Percentiles rank a stretch among this genome's conserved stretches.
Conservation (phyloP, 1,284 basidiomycete species). For the Anthracocystis panici-leucophaei region DNA sequence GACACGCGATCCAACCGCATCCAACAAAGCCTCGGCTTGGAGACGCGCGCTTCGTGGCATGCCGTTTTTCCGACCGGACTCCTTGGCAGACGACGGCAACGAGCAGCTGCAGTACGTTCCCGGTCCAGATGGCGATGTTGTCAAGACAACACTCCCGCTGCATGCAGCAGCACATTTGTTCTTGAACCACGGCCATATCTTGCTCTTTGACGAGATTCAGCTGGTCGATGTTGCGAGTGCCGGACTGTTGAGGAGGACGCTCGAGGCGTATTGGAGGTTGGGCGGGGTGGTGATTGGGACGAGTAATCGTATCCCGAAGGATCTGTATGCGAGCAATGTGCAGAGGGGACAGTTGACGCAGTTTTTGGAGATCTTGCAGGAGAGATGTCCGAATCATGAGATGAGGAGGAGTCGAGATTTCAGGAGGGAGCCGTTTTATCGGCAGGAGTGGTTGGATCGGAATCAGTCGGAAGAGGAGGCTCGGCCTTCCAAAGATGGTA, state of each 20-base stretch:
- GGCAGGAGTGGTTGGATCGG: slow-evolving; percentile 44
- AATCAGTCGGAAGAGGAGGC: slow-evolving; percentile 5
- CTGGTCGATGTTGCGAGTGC: slow-evolving; percentile 79
- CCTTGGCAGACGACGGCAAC: slow-evolving; percentile 23
- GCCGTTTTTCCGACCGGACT: slow-evolving; percentile 61
- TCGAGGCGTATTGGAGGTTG: slow-evolving; percentile 81
- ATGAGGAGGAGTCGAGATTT: slow-evolving; percentile 72
- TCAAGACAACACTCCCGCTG: slow-evolving; percentile 70
- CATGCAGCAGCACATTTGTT: slow-evolving; percentile 73
- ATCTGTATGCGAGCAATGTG: slow-evolving; percentile 79
- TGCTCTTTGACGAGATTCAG: slow-evolving; percentile 80
- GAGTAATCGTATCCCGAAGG: slow-evolving; percentile 77
- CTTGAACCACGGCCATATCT: slow-evolving; percentile 74
- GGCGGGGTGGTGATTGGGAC: slow-evolving; percentile 77
- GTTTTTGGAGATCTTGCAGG: slow-evolving; percentile 77
- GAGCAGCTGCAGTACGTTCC: slow-evolving; percentile 35
- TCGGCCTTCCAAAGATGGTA: not conserved
- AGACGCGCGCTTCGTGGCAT: slow-evolving; percentile 43
- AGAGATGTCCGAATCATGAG: slow-evolving; percentile 76
- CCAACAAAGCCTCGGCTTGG: slow-evolving; percentile 34
- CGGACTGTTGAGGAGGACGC: slow-evolving; percentile 76
- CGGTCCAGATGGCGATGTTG: slow-evolving; percentile 49
- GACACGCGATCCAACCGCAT: slow-evolving; percentile 68
- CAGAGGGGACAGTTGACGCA: slow-evolving; percentile 74
- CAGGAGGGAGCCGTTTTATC: slow-evolving; percentile 68